A percentile compares a stretch with the other conserved stretches of the same genome.
phyloP scores from a whole-genome alignment of 2,329 filamentous ascomycete species.

The Thielaviopsis ethacetica region DNA sequence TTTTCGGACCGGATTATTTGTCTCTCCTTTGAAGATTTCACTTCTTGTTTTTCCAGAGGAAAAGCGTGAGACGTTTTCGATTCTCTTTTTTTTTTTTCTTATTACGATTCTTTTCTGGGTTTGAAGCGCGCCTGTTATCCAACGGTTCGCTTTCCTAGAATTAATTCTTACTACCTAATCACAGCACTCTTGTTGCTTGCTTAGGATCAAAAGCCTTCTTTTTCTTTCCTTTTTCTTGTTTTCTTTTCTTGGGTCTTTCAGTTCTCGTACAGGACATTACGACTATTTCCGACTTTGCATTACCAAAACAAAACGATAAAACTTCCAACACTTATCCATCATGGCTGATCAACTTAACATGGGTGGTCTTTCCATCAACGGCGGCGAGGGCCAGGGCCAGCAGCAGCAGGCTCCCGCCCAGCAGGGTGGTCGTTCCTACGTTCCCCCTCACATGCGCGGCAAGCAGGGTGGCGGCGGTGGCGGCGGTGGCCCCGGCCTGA shows the following conservation, averaged over 20 bases:
- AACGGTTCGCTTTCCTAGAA: conserved; percentile 8
- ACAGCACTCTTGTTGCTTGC: not conserved
- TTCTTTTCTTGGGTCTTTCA: not conserved
- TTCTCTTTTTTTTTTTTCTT: conserved; percentile 23
- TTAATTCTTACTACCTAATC: not conserved
- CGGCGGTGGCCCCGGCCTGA: conserved; percentile 30
- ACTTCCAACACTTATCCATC: conserved; percentile 23
- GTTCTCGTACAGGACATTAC: conserved; percentile 1
- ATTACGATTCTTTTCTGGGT: conserved; percentile 18
- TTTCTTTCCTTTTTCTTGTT: not conserved
- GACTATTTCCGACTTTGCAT: not conserved
- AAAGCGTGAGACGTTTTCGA: conserved; percentile 22
- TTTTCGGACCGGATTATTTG: conserved; percentile 12
- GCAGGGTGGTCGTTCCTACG: conserved; percentile 46
- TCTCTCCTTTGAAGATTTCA: conserved; percentile 15
- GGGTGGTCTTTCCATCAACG: conserved; percentile 40
- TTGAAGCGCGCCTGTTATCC: conserved; percentile 6
- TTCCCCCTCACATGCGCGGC: conserved; percentile 67
- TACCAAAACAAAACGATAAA: conserved; percentile 3
- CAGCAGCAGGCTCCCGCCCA: conserved; percentile 15
- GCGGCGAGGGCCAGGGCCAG: conserved; percentile 10
- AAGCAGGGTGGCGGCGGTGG: conserved; percentile 25
- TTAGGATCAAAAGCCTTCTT: not conserved
- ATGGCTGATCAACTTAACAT: conserved; percentile 82
- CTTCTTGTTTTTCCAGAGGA: conserved; percentile 31